Evolutionary conservation across 2,329 filamentous ascomycete species (phyloP).

Genomic region (Ophiostoma novo-ulmi): DNA sequence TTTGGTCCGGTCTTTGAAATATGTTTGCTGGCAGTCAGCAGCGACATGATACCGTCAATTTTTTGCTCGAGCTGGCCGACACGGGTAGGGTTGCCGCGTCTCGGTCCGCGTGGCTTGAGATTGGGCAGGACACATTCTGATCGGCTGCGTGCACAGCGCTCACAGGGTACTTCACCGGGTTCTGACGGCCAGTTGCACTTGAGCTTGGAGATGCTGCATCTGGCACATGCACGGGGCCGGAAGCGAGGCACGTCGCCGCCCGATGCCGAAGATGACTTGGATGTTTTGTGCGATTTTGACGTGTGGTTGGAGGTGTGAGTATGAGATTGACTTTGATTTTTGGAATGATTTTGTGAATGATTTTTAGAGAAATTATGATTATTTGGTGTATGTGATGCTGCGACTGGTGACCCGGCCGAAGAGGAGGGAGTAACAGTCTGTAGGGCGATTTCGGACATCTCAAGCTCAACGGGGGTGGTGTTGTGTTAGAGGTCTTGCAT

Average conservation of each 20-base stretch:
- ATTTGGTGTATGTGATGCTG: constrained; percentile 8
- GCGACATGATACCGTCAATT: constrained; percentile 38
- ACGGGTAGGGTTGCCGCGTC: constrained; percentile 30
- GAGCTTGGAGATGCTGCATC: constrained; percentile 32
- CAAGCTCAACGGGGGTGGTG: background rate
- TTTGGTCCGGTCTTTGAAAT: constrained; percentile 16
- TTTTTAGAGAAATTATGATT: background rate
- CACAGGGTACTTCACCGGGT: constrained; percentile 28
- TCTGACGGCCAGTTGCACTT: constrained; percentile 29
- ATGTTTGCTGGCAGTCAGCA: constrained; percentile 35
- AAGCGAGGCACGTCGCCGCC: constrained; percentile 24
- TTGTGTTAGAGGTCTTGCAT: constrained; percentile 5
- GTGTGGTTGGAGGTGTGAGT: background rate
- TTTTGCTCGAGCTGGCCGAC: constrained; percentile 39
- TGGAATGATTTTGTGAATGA: background rate
- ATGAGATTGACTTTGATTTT: background rate
- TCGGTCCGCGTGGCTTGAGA: constrained; percentile 28
- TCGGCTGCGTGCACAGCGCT: constrained; percentile 27
- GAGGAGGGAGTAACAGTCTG: constrained; percentile 1
- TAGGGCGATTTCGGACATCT: constrained; percentile 13
- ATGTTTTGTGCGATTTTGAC: constrained; percentile 1
- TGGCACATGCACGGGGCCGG: constrained; percentile 33
- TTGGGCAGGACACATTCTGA: constrained; percentile 28
- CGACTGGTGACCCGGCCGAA: constrained; percentile 1
- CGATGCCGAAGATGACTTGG: background rate